Evolutionary conservation across 2,329 filamentous ascomycete species (phyloP).

Genomic region (Cytospora paraplurivora): DNA sequence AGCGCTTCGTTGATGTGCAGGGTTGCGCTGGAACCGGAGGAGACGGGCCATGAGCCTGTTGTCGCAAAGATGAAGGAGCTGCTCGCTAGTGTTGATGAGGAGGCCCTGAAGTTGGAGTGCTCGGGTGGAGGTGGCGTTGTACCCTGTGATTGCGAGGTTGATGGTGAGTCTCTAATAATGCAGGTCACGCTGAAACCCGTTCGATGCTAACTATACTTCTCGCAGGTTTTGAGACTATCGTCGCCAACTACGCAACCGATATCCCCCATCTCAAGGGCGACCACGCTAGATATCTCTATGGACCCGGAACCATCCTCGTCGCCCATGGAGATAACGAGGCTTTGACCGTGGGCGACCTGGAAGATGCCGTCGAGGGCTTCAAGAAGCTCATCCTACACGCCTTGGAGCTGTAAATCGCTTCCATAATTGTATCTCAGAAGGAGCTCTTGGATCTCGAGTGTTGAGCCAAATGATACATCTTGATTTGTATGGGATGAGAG

Average conservation of each 20-base stretch:
- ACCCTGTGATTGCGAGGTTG: constrained; percentile 76
- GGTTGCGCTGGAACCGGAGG: constrained; percentile 73
- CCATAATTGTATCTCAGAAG: neutral
- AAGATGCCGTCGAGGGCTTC: constrained; percentile 78
- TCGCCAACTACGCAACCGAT: constrained; percentile 93
- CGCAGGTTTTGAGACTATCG: constrained; percentile 74
- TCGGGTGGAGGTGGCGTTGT: constrained; percentile 73
- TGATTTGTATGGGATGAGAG: neutral
- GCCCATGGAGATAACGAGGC: constrained; percentile 86
- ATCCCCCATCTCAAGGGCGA: constrained; percentile 74
- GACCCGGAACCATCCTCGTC: constrained; percentile 75
- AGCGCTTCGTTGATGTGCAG: constrained; percentile 69
- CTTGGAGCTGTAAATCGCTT: constrained; percentile 36
- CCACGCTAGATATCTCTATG: constrained; percentile 68
- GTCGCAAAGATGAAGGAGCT: constrained; percentile 55
- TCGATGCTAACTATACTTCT: neutral
- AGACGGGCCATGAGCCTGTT: constrained; percentile 60
- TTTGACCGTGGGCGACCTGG: constrained; percentile 72
- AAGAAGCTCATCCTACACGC: constrained; percentile 67
- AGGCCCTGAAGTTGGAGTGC: constrained; percentile 66
- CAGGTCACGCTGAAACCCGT: neutral
- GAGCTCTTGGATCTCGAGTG: neutral
- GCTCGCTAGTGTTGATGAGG: constrained; percentile 54
- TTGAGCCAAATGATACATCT: neutral
- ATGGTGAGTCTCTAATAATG: constrained; percentile 53